Base-by-base conservation (phyloP, 108 stramenopile genomes). In the Pseudonitzschia multiseries region DNA sequence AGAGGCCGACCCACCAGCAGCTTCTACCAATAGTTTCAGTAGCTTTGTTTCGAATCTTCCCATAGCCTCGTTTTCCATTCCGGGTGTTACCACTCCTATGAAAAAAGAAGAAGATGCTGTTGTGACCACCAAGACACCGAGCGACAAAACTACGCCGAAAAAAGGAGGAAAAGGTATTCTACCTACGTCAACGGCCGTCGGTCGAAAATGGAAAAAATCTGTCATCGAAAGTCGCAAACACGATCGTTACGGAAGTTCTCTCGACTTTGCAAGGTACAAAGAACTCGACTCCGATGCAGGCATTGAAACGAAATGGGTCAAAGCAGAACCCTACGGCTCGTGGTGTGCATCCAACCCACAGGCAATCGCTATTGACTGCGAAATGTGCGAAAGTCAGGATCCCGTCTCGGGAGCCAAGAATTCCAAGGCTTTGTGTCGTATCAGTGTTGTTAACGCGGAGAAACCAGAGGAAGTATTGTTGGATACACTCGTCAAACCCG, bases 361-460 rank as follows among this genome's bases (percentile, higher is more conserved):
- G 57, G 91, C 88, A 21, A 84, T 99, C 57, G 98, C 98, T 40
- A 91, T 99, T 60, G 98, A 98, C 76, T 99, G 98, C 73, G 98
- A 99, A 83, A 99, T 99, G 98, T 98, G 97, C 72, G 96, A 96
- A 64, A 92, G 91, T 8, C 69, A 80, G 56, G 97, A 99, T 76
- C 96, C 97, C 18, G 83, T 93, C 17, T 87, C 93, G 18, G 90
- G 87, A 26, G 70, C 59, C 56, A 82, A 68, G 22, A 86, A 97
- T 69, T 63, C 77, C 51, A 96, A 95, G 71, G 92, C 92, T 18
- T 81, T 99, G 36, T 90, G 96, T 73, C 97, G 98, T 62, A 8
- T 99, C 24, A 89, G 86, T 75, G 79, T 99, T 44, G 90, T 99
- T 51, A 86, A 96, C 81, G 98, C 89, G 12, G 84, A 85, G 1